phyloP scores from a whole-genome alignment of 257 asterid species.

The Scutellaria baicalensis region DNA sequence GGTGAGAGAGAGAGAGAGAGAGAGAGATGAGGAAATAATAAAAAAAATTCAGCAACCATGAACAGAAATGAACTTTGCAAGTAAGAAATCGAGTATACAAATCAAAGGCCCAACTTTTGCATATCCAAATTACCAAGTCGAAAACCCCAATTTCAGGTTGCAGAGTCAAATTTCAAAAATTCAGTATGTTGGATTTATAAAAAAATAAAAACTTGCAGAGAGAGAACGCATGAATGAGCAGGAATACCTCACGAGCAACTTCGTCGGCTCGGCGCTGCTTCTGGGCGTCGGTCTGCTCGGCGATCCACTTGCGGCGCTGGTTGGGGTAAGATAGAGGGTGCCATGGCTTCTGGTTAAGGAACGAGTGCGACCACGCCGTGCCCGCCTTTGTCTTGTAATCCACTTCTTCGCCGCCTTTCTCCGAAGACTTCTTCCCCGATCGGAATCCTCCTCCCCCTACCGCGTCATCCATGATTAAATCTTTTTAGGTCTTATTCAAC shows the following conservation, averaged over 20 bases:
- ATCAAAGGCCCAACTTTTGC: background rate
- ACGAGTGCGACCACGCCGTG: slow-evolving; percentile 95
- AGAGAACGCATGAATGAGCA: background rate
- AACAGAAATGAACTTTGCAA: background rate
- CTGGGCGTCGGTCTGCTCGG: slow-evolving; percentile 88
- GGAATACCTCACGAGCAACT: slow-evolving; percentile 76
- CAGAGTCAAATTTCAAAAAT: no score
- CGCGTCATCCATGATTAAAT: slow-evolving; percentile 43
- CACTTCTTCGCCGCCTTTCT: slow-evolving; percentile 63
- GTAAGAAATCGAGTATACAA: background rate
- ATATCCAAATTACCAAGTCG: background rate
- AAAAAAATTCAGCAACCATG: background rate
- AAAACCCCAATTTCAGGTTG: background rate
- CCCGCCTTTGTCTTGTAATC: slow-evolving; percentile 90
- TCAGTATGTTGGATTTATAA: background rate
- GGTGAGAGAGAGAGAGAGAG: background rate
- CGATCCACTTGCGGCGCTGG: slow-evolving; percentile 99
- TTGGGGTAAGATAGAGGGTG: slow-evolving; percentile 98
- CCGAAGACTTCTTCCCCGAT: slow-evolving; percentile 60
- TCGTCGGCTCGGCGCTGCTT: slow-evolving; percentile 71
- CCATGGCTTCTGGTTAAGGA: slow-evolving; percentile 98
- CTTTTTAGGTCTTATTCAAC: no score
- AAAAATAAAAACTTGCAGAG: background rate
- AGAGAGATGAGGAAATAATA: background rate
- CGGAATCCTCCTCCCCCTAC: slow-evolving; percentile 55